These are phyloP conservation scores for Leccinum subgranulosum DNA, from an alignment of 768 basidiomycete genomes.

Conservation along the genomic window DNA sequence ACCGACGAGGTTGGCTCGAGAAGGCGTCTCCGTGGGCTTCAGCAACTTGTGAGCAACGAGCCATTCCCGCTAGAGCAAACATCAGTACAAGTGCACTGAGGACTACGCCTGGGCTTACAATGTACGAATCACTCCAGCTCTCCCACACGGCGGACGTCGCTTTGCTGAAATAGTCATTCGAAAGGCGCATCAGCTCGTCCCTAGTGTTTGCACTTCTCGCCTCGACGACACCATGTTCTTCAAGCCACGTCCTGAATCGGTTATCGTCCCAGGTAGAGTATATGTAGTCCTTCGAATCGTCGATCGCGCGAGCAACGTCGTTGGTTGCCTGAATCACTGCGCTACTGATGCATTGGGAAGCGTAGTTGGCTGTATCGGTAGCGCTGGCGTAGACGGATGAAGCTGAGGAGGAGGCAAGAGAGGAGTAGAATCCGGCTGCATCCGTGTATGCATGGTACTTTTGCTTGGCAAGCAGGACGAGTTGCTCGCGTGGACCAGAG, in stretches of 20 bases:
- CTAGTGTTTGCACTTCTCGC: conserved; percentile 52
- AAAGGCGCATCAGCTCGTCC: conserved; percentile 64
- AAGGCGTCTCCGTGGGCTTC: conserved; percentile 51
- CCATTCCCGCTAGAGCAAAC: conserved; percentile 64
- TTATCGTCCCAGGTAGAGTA: conserved; percentile 90
- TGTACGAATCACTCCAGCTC: conserved; percentile 83
- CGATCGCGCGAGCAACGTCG: conserved; percentile 48
- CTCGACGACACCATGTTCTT: conserved; percentile 69
- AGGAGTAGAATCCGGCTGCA: conserved; percentile 56
- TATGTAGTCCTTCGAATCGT: conserved; percentile 80
- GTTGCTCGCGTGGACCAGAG: conserved; percentile 72
- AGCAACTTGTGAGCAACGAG: conserved; percentile 75
- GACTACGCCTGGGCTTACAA: conserved; percentile 43
- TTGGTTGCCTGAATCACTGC: conserved; percentile 52
- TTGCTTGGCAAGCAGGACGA: conserved; percentile 73
- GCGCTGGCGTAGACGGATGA: conserved; percentile 52
- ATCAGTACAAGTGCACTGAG: background rate
- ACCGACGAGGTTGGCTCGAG: conserved; percentile 53
- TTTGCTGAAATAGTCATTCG: conserved; percentile 65
- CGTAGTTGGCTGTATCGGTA: conserved; percentile 33
- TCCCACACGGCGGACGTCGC: conserved; percentile 69
- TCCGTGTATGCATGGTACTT: conserved; percentile 58
- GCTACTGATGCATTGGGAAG: conserved; percentile 40
- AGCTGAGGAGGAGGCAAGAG: conserved; percentile 44
- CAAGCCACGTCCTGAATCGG: conserved; percentile 66